A percentile compares a stretch with the other conserved stretches of the same genome.
Conservation (phyloP, 2,329 filamentous ascomycete species). For the Dothiorella sarmentorum region DNA sequence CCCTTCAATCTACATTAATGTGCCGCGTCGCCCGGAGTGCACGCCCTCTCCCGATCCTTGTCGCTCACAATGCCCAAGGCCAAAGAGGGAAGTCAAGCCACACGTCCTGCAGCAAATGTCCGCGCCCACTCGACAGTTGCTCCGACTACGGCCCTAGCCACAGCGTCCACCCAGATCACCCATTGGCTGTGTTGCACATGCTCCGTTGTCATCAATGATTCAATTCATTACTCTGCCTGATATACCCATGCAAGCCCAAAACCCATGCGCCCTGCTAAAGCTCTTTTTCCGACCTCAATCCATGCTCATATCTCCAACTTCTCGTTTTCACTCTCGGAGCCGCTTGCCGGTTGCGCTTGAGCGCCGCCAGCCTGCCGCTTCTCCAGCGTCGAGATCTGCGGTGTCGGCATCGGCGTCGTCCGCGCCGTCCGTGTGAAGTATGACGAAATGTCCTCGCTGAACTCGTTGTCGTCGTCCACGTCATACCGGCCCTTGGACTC, state of each 20-base stretch:
- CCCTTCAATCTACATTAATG: conserved; percentile 13
- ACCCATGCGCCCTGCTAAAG: neutral
- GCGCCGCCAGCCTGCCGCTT: conserved; percentile 21
- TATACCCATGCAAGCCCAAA: neutral
- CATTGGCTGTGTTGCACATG: conserved; percentile 14
- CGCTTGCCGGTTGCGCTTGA: neutral
- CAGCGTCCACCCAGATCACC: neutral
- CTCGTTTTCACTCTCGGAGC: conserved; percentile 20
- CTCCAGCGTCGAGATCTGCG: conserved; percentile 21
- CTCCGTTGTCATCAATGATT: neutral
- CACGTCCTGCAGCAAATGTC: neutral
- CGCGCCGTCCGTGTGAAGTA: conserved; percentile 28
- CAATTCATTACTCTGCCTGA: conserved; percentile 16
- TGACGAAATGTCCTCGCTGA: conserved; percentile 31
- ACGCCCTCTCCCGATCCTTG: neutral
- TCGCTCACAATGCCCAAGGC: neutral
- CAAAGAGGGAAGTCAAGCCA: conserved; percentile 9
- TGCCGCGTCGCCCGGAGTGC: neutral
- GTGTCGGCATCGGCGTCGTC: conserved; percentile 17
- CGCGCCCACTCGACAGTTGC: neutral
- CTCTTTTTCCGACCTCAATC: neutral
- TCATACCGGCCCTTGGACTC: conserved; percentile 41
- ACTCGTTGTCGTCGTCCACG: conserved; percentile 32
- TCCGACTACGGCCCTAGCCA: neutral
- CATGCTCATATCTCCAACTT: conserved; percentile 9